Evolutionary conservation across 2,329 filamentous ascomycete species (phyloP).

Genomic region (Fusarium torulosum): DNA sequence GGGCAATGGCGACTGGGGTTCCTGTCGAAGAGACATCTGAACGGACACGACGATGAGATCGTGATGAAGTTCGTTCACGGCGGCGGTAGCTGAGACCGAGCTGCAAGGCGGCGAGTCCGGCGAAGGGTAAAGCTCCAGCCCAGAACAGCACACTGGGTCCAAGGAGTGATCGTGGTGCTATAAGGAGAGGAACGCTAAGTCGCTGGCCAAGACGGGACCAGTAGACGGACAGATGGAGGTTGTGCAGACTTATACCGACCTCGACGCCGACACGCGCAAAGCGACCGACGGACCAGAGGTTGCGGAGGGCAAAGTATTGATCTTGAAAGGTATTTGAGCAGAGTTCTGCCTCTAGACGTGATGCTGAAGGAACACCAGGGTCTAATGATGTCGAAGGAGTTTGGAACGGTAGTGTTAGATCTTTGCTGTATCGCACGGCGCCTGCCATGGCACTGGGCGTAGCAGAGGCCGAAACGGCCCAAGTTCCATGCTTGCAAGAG

Average conservation of each 20-base stretch:
- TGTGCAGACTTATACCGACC: slow-evolving; percentile 56
- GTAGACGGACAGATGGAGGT: slow-evolving; percentile 61
- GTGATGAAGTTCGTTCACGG: slow-evolving; percentile 9
- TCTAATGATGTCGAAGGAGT: slow-evolving; percentile 26
- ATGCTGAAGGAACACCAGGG: slow-evolving; percentile 29
- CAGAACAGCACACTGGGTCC: slow-evolving; percentile 54
- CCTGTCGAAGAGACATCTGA: slow-evolving; percentile 19
- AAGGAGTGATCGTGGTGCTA: slow-evolving; percentile 50
- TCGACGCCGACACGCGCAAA: slow-evolving; percentile 61
- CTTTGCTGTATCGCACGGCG: slow-evolving; percentile 52
- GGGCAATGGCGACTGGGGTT: slow-evolving; percentile 48
- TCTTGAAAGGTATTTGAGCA: slow-evolving; percentile 54
- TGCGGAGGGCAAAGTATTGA: slow-evolving; percentile 59
- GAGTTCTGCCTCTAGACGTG: slow-evolving; percentile 60
- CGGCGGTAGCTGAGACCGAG: slow-evolving; percentile 44
- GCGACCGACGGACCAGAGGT: slow-evolving; percentile 57
- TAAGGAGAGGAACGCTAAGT: slow-evolving; percentile 59
- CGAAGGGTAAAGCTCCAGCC: slow-evolving; percentile 56
- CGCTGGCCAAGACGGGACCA: slow-evolving; percentile 62
- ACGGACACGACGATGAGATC: slow-evolving; percentile 17
- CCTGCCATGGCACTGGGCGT: slow-evolving; percentile 48
- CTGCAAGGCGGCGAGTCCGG: slow-evolving; percentile 56
- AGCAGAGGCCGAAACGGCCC: slow-evolving; percentile 57
- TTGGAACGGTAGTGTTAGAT: slow-evolving; percentile 51
- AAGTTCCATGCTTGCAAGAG: slow-evolving; percentile 52